Evolutionary conservation across 345 rosid genomes (phyloP).

Genomic region (Alliaria petiolata): DNA sequence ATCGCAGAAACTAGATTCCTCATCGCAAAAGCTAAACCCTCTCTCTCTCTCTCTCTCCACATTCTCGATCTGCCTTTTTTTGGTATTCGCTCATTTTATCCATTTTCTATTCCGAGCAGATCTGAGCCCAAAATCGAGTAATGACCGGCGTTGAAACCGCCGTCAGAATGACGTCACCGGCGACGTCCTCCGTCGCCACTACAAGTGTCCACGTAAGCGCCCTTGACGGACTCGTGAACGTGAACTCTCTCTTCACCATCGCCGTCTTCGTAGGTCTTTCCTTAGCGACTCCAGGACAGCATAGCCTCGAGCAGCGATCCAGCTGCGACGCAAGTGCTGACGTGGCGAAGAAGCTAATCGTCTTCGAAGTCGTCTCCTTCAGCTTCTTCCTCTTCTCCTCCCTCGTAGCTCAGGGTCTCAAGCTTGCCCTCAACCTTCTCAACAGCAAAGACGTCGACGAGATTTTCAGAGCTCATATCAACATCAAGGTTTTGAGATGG

Average conservation of each 20-base stretch:
- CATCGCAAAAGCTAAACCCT: slow-evolving; percentile 37
- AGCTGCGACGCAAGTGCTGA: slow-evolving; percentile 65
- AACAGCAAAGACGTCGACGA: slow-evolving; percentile 86
- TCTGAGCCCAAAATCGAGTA: slow-evolving; percentile 53
- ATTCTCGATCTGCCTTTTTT: neutral
- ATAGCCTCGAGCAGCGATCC: slow-evolving; percentile 65
- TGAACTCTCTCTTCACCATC: slow-evolving; percentile 91
- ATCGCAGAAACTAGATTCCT: slow-evolving; percentile 8
- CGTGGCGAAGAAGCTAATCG: slow-evolving; percentile 65
- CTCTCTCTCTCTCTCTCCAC: slow-evolving; percentile 1
- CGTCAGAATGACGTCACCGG: slow-evolving; percentile 34
- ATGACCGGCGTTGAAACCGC: slow-evolving; percentile 7
- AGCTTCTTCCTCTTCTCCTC: slow-evolving; percentile 95
- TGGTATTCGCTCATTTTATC: neutral
- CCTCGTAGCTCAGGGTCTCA: slow-evolving; percentile 79
- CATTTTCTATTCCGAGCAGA: slow-evolving; percentile 30
- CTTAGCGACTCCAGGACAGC: slow-evolving; percentile 66
- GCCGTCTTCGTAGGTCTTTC: slow-evolving; percentile 97
- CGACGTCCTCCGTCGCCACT: slow-evolving; percentile 31
- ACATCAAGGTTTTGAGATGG: slow-evolving; percentile 58
- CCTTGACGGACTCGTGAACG: slow-evolving; percentile 91
- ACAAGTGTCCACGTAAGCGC: slow-evolving; percentile 96
- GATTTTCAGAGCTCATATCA: slow-evolving; percentile 75
- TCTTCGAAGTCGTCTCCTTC: slow-evolving; percentile 90
- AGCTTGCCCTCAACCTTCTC: slow-evolving; percentile 73